Evolutionary conservation across 2,329 filamentous ascomycete genomes (phyloP), one percentile per base, ranked within the genome.

Genomic region (Penicillium sp.): DNA sequence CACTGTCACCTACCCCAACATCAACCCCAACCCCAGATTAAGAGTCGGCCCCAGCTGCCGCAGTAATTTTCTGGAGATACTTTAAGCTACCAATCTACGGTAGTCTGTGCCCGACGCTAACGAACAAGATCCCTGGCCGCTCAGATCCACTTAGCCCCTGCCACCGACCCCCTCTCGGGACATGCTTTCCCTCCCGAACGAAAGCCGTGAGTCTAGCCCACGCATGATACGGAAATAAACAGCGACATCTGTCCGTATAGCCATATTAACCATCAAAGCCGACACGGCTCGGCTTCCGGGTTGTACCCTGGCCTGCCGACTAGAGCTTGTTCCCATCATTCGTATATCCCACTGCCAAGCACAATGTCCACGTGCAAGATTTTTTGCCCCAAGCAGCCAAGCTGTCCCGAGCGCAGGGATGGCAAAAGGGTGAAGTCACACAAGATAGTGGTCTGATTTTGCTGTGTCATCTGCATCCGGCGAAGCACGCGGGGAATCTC

Each of bases 11-110:
- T 33, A 33, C 31, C 31, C 31, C 31, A 33, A 45, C 21, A 26
- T 11, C 11, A 26, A 26, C 1, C 19, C 41, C 21, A 45, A 39
- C 33, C 33, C 33, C 33, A 39, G 35, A 22, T 19, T 26, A 24
- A 39, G 50, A 44, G 26, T 45, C 50, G 50, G 50, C 50, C 50
- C 50, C 50, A 52, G 50, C 41, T 52, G 37, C 50, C 48, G 7
- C 6, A 45, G 13, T 16, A 33, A 16, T 16, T 11, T 14, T 33
- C 29, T 22, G 26, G 31, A 41, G 13, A 26, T 10, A 19, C 7
- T 41, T 45, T 45, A 49, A 49, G 13, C 39, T 44, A 13, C 6
- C 4, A 24, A 45, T 26, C n/a, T 24, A 31, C 37, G 27, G 22
- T 14, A 21, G 33, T 21, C 22, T 52, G 41, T 22, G 27, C 27